These are phyloP conservation scores for Lachnellula cervina DNA, from an alignment of 2,329 filamentous ascomycete genomes.

Conservation along the genomic window DNA sequence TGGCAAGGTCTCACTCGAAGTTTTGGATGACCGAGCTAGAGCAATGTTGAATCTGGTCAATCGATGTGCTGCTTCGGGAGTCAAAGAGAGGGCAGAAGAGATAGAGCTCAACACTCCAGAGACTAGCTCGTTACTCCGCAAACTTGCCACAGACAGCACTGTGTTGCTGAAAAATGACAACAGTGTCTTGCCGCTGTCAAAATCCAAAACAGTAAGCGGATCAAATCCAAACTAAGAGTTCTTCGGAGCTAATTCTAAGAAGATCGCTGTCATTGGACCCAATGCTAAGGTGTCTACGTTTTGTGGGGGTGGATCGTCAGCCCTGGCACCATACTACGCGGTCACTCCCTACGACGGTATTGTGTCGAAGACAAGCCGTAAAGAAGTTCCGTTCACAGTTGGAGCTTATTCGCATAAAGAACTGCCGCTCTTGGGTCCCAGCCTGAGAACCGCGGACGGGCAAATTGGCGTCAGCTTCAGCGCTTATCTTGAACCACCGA, in stretches of 20 bases:
- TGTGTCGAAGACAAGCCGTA: constrained; percentile 42
- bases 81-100: constrained; percentile 26
- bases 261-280: constrained; percentile 52
- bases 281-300: constrained; percentile 53
- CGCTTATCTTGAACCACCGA: constrained; percentile 25
- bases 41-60: constrained; percentile 26
- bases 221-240: not conserved
- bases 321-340: constrained; percentile 38
- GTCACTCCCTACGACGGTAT: constrained; percentile 71
- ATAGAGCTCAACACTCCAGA: constrained; percentile 29
- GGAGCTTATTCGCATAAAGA: constrained; percentile 62
- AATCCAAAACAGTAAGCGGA: constrained; percentile 48
- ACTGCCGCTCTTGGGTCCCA: constrained; percentile 52
- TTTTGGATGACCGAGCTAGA: constrained; percentile 26
- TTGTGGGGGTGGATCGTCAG: constrained; percentile 30
- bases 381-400: constrained; percentile 46
- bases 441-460: constrained; percentile 47
- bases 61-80: constrained; percentile 34
- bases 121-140: constrained; percentile 43
- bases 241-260: not conserved
- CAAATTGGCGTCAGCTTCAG: constrained; percentile 51
- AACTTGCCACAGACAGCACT: constrained; percentile 54
- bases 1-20: constrained; percentile 20
- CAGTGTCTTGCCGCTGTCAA: constrained; percentile 50
- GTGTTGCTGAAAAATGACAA: constrained; percentile 62